Base-by-base conservation (phyloP, 2,329 filamentous ascomycete species). In the Pseudodiploospora longispora region DNA sequence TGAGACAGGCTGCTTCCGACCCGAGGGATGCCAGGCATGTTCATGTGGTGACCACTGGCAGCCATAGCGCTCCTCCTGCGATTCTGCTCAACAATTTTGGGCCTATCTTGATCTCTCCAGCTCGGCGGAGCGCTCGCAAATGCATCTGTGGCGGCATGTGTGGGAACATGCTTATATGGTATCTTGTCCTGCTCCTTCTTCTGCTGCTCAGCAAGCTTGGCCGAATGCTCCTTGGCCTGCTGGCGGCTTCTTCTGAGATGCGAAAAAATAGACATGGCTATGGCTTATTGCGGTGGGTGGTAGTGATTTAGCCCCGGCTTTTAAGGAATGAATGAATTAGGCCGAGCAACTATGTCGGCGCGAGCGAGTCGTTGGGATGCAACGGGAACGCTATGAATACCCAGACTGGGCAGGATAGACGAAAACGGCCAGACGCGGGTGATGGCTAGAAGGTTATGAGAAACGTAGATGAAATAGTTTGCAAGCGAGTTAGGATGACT, bases 91-190 rank as follows among this genome's bases (percentile, higher is more conserved):
- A 70, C 59, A 42, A 78, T 75, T 48, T 60, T 69, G 27, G 60
- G 55, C 36, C 68, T 62, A 51, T 78, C 74, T 9, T 67, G 64
- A 6, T 58, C 54, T 40, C 69, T 70, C 68, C 70, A 78, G 50
- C 66, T 70, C 1, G 71, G 65, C 7, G 76, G 77, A 3, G 74
- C 74, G 30, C 71, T 72, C 27, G 69, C 65, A 36, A 81, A 61
- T 36, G 78, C 76, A 59, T 83, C 78, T 9, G 68, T 57, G 38
- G 75, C 76, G 29, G 79, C 79, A 55, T 83, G 80, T 10, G 68
- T 80, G n/a, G 78, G 77, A 19, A 79, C 61, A 55, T 83, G 79
- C 42, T 65, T 72, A 60, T 83, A 82, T 9, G 73, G 67, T n/a
- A 62, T 49, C 42, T 50, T 43, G 10, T 47, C 46, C 33, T 60